These are phyloP conservation scores for Pyrus bretschneideri DNA, from an alignment of 306 rosid species.

Conservation along the genomic window DNA sequence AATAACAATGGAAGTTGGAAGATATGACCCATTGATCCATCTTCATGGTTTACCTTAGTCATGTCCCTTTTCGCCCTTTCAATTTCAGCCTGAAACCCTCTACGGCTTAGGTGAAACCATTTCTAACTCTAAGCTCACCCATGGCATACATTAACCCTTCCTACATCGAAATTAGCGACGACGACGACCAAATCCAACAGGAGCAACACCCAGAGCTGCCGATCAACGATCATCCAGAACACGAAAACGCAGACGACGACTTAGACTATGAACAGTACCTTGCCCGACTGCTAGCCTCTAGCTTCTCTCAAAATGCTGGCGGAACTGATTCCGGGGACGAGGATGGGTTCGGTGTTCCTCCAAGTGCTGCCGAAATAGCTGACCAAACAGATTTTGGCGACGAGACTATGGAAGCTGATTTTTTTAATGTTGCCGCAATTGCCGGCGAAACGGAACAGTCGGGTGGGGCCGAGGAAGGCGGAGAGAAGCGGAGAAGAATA, in stretches of 20 bases:
- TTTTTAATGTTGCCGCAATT: no score
- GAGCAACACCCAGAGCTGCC: background rate
- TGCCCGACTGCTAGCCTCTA: background rate
- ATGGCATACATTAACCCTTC: background rate
- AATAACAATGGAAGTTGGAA: no score
- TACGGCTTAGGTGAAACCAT: no score
- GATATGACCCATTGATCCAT: no score
- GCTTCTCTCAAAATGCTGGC: background rate
- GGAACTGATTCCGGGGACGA: background rate
- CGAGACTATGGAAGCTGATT: no score
- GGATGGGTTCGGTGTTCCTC: no score
- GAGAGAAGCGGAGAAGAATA: slow-evolving; percentile 55
- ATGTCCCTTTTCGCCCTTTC: no score
- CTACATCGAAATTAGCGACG: background rate
- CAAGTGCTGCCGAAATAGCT: no score
- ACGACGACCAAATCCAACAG: background rate
- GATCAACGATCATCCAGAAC: background rate
- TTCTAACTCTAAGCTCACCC: background rate
- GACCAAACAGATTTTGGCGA: no score
- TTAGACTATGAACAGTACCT: background rate
- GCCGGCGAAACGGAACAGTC: slow-evolving; percentile 11
- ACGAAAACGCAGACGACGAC: background rate
- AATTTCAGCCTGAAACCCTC: no score
- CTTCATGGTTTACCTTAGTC: no score
- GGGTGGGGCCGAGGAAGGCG: slow-evolving; percentile 26